Conservation (phyloP, 225 moss, liverwort and hornwort genomes). For the Sphagnum tenellum region DNA sequence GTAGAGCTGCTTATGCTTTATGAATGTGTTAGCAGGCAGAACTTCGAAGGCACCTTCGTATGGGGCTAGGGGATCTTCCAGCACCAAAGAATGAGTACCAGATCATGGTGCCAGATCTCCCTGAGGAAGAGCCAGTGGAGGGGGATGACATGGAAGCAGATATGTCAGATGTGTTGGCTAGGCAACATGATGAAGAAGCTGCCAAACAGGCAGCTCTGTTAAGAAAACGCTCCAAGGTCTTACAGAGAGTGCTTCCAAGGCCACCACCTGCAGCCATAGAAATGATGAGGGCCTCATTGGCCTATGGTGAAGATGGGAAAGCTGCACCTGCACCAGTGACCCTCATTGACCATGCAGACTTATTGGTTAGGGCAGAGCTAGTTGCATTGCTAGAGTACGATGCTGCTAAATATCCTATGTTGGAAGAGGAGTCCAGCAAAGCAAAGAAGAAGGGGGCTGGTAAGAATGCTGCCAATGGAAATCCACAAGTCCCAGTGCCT, state of each 20-base stretch:
- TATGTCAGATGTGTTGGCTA: conserved; percentile 61
- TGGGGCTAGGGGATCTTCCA: conserved; percentile 60
- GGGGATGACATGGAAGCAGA: conserved; percentile 68
- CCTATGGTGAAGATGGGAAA: conserved; percentile 54
- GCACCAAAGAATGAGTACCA: conserved; percentile 89
- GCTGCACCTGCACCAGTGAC: conserved; percentile 33
- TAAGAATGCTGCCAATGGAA: conserved; percentile 22
- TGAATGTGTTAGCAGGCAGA: conserved; percentile 34
- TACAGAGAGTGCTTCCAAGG: conserved; percentile 79
- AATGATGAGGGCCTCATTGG: conserved; percentile 39
- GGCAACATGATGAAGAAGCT: conserved; percentile 47
- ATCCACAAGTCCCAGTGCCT: conserved; percentile 22
- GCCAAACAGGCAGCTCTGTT: conserved; percentile 47
- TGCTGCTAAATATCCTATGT: conserved; percentile 41
- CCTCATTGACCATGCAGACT: conserved; percentile 61
- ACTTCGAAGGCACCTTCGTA: conserved; percentile 52
- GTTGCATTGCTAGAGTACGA: conserved; percentile 75
- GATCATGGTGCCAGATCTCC: conserved; percentile 75
- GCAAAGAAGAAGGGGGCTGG: conserved; percentile 53
- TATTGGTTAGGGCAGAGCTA: conserved; percentile 61
- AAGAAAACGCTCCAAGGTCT: conserved; percentile 59
- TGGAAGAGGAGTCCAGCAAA: conserved; percentile 32
- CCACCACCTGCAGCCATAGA: conserved; percentile 59
- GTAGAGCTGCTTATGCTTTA: no score
- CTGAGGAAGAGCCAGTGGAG: conserved; percentile 56